phyloP scores from a whole-genome alignment of 2,329 filamentous ascomycete genomes.

The Leptographium wingfieldii region DNA sequence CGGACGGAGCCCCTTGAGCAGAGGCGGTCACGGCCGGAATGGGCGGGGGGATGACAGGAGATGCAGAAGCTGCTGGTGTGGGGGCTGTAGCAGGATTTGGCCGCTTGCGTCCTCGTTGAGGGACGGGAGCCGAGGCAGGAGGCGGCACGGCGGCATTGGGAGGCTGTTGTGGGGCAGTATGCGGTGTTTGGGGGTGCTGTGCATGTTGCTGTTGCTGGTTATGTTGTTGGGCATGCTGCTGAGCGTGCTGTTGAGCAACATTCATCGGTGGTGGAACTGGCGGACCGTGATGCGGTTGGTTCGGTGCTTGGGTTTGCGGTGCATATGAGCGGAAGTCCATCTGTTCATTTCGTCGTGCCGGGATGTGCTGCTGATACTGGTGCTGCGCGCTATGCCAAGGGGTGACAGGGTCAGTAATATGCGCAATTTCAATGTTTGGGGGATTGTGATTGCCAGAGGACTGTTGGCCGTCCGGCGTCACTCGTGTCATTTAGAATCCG shows the following conservation, averaged over 20 bases:
- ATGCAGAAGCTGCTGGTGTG: constrained; percentile 13
- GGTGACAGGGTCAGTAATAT: constrained; percentile 22
- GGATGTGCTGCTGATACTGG: constrained; percentile 38
- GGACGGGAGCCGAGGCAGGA: constrained; percentile 17
- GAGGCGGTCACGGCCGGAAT: constrained; percentile 13
- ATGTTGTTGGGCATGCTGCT: constrained; percentile 23
- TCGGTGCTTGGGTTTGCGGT: constrained; percentile 16
- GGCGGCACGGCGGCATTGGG: constrained; percentile 7
- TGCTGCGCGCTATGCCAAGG: constrained; percentile 24
- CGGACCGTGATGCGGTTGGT: constrained; percentile 19
- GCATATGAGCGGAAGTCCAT: constrained; percentile 16
- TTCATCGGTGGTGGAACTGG: constrained; percentile 25
- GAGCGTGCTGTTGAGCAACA: constrained; percentile 20
- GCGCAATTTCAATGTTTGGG: not conserved
- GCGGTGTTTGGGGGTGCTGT: constrained; percentile 15
- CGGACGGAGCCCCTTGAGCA: constrained; percentile 18
- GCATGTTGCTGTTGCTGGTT: constrained; percentile 22
- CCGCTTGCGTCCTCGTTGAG: constrained; percentile 27
- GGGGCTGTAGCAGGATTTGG: constrained; percentile 19
- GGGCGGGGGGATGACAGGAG: constrained; percentile 13
- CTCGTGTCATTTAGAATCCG: not conserved
- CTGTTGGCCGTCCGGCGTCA: not conserved
- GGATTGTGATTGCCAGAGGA: not conserved
- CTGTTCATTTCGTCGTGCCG: constrained; percentile 15
- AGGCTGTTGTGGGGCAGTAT: constrained; percentile 11